Evolutionary conservation across 2,329 filamentous ascomycete species (phyloP).

Genomic region (Fusarium algeriense): DNA sequence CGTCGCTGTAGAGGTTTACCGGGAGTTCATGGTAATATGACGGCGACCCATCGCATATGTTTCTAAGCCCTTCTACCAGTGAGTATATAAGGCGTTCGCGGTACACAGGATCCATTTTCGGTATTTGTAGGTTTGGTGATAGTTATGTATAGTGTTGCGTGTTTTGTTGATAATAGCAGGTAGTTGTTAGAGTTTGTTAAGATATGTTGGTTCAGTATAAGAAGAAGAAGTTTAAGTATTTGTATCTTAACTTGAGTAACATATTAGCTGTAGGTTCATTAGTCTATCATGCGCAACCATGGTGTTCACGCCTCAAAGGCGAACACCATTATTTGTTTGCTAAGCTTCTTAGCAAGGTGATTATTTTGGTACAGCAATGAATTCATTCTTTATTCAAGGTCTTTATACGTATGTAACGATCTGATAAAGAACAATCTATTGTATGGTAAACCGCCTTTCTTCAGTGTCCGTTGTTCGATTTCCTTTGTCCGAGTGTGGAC

Average conservation of each 20-base stretch:
- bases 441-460: neutral
- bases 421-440: neutral
- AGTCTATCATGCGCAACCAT: too few species aligned
- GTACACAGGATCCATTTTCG: neutral
- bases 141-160: too few species aligned
- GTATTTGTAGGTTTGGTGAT: neutral
- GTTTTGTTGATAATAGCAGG: fast-evolving
- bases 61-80: too few species aligned
- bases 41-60: too few species aligned
- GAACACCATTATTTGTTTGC: neutral
- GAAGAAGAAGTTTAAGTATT: fast-evolving
- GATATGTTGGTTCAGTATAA: fast-evolving
- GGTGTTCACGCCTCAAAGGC: neutral
- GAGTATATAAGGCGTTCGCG: neutral
- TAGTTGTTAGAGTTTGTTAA: fast-evolving
- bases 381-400: neutral
- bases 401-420: neutral
- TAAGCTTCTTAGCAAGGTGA: neutral
- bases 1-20: neutral
- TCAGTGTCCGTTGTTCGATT: neutral
- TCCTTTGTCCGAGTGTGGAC: neutral
- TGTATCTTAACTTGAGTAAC: fast-evolving
- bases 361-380: neutral
- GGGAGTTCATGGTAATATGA: too few species aligned
- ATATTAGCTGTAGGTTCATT: neutral